A percentile compares a stretch with the other conserved stretches of the same genome.
These are phyloP conservation scores for Boletus sp. DNA, from an alignment of 1,284 basidiomycete genomes.

Conservation along the genomic window DNA sequence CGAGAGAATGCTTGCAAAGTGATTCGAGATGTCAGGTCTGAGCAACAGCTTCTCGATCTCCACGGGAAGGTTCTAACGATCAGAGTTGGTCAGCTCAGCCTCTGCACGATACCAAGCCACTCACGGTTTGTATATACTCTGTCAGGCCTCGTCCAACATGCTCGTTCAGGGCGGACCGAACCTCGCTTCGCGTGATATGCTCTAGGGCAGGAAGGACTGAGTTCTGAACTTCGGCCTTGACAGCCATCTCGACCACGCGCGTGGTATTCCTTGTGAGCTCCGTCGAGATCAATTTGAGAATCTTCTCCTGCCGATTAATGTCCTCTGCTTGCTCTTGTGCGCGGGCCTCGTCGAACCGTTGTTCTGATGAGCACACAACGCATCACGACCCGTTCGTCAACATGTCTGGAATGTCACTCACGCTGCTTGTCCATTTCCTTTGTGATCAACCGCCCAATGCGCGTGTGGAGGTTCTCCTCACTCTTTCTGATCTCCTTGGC, in stretches of 20 bases:
- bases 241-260: slow-evolving; percentile 77
- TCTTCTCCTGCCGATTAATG: slow-evolving; percentile 78
- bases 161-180: slow-evolving; percentile 68
- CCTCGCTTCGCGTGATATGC: slow-evolving; percentile 72
- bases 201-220: slow-evolving; percentile 77
- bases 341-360: slow-evolving; percentile 75
- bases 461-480: slow-evolving; percentile 71
- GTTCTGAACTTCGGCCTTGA: slow-evolving; percentile 74
- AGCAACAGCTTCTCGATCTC: slow-evolving; percentile 75
- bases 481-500: slow-evolving; percentile 74
- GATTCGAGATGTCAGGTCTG: slow-evolving; percentile 69
- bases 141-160: slow-evolving; percentile 69
- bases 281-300: slow-evolving; percentile 78
- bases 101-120: slow-evolving; percentile 24
- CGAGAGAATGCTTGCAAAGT: slow-evolving; percentile 69
- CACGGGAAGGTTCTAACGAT: slow-evolving; percentile 57
- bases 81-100: slow-evolving; percentile 13
- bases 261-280: slow-evolving; percentile 82
- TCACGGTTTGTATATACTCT: slow-evolving; percentile 68
- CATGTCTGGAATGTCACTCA: slow-evolving; percentile 33
- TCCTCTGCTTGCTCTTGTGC: slow-evolving; percentile 72
- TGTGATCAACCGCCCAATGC: slow-evolving; percentile 67
- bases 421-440: slow-evolving; percentile 87
- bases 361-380: slow-evolving; percentile 44
- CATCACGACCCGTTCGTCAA: slow-evolving; percentile 12